Evolutionary conservation across 805 yeast species (phyloP), one percentile per base, ranked within the genome.

Genomic region (Zygotorulaspora sp.): DNA sequence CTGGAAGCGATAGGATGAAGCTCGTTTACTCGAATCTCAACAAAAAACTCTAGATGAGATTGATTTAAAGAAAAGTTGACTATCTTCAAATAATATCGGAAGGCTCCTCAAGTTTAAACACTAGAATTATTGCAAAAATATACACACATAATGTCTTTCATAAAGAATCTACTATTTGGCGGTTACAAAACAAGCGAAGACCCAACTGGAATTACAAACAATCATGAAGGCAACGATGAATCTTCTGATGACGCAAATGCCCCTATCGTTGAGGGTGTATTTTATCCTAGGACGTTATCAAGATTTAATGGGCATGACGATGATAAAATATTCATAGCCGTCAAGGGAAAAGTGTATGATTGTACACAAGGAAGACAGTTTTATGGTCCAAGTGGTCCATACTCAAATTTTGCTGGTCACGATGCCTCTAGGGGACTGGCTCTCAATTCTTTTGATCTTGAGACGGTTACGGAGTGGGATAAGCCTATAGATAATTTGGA

Each of bases 341-440:
- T 90, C n/a, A 77, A 72, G 49, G 95, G 96, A 1, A 80, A 72
- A 17, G 95, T 90, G 2, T 90, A 74, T 53, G 96, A 90, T 55
- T 95, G 87, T 14, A 68, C 85, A 4, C 67, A 70, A 8, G 95
- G 95, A 0, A 75, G 89, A 47, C 74, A 75, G 32, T 89, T 90
- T 58, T 90, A 90, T 61, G 97, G 97, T 0, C 97, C 97, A 5
- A 85, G 90, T 20, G 97, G 97, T 0, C 95, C 96, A 0, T 90
- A 90, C 63, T 79, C 84, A 29, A 86, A 84, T 56, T 90, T 90
- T 70, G 97, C 97, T 0, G 97, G 97, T 1, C 82, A 85, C 49
- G 97, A 90, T 64, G 97, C 97, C 3, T 82, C 94, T 1, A 71
- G 97, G 48, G 97, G 97, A 0, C 72, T 90, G 39, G 96, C 96